Base-by-base conservation (phyloP, 495 filamentous ascomycete genomes). In the Lasiosphaeria miniovina region DNA sequence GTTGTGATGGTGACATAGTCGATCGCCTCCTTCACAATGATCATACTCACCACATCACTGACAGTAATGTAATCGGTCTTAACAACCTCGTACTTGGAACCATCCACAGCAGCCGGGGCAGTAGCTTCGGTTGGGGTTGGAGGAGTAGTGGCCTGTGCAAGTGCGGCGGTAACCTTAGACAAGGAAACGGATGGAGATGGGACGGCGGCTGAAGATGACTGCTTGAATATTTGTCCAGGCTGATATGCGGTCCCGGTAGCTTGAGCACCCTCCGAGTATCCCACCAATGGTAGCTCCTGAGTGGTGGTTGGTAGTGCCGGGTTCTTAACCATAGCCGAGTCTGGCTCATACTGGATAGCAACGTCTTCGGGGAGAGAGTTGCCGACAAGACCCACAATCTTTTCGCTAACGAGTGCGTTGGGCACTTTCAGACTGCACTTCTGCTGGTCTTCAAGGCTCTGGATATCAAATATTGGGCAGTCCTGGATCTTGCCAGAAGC, bases 401-500 rank as follows among this genome's bases (percentile, higher is more conserved):
- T 69, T 52, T 80, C 77, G 11, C 62, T 60, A 5, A 61, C 62
- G n/a, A 78, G 59, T 0, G 57, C 24, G 1, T 54, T 34, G 7
- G 75, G 72, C 6, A 71, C 33, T 33, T 71, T 60, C 52, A 78
- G 70, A 24, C 71, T 55, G 68, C 77, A 79, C 53, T 68, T 34
- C 4, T 63, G 43, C 58, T 77, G 72, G n/a, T 66, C 58, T 6
- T 58, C 60, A 35, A 75, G 66, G 62, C 64, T 62, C 68, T 71
- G 69, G 34, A 88, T 52, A 6, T 69, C 64, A 58, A 88, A 86
- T 52, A 80, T 59, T 0, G 74, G 74, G 71, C 89, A 92, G 61
- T 84, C 77, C 3, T 75, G 59, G 15, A 88, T 72, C 5, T 58
- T 66, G 32, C 82, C 82, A 52, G 75, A 80, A 3, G 63, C 49